Evolutionary conservation across 345 rosid species (phyloP), one percentile per base, ranked within the genome.

Genomic region (Eutrema heterophyllum): DNA sequence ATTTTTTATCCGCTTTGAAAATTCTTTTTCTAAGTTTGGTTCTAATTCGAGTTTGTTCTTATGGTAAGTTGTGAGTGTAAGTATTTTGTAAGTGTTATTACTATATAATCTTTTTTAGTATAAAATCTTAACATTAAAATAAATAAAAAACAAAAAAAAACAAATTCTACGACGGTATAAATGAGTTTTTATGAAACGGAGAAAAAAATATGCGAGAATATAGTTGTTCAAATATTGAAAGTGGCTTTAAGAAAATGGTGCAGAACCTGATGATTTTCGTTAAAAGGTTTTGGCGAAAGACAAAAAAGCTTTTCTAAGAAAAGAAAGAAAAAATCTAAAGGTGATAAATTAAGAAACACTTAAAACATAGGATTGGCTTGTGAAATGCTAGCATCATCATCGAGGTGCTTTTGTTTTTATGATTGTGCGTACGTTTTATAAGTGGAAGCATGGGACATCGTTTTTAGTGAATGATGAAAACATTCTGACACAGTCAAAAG

Each of bases 381-480:
- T 56, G 78, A 51, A 48, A 57, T 66, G 60, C 12, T 48, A 66
- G 49, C 45, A 74, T 56, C 53, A 74, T 68, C 73, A 67, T 73
- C 60, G 33, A 53, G 48, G 60, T 67, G 69, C 64, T 75, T 68
- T 67, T 68, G 49, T 40, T 18, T 52, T 50, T 69, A 68, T 75
- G 79, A 68, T 50, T 59, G 72, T 67, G 67, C 30, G 46, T 59
- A 53, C 51, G 49, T 10, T 50, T 46, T 50, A 21, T 32, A 27
- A 52, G 74, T 75, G 64, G 67, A 58, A 67, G 78, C 38, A 66
- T 74, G 78, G 78, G 68, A 68, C 68, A 33, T 51, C 4, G 55
- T n/a, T 68, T 75, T 35, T 75, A 41, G 57, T 60, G 69, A 67
- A 67, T 60, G 64, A 75, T 68, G 68, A 51, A 74, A 67, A 56